Evolutionary conservation across 352 stramenopile species (phyloP), one percentile per base, ranked within the genome.

Genomic region (Nothophytophthora sp.): DNA sequence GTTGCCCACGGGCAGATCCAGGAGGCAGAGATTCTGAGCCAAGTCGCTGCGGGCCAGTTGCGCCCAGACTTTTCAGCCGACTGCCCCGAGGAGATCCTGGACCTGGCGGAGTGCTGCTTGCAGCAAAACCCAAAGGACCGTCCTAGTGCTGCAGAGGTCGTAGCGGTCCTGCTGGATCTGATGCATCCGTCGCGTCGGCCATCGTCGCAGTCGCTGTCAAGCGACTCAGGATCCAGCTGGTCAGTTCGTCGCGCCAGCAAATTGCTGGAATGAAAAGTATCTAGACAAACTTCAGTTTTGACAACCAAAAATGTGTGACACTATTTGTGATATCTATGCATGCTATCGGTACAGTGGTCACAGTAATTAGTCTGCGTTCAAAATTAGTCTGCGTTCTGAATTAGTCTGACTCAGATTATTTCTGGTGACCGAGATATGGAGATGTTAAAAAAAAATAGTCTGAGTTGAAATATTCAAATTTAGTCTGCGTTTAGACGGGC

Each of bases 121-220:
- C 45, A 78, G n/a, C 49, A 59, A 20, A 47, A 86, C 16, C 73
- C 77, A 9, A 20, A 47, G 29, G 28, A 85, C 19, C 77, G 77
- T 2, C 77, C 77, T 16, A 83, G 53, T 18, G 73, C 76, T 5
- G 55, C 67, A 0, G 61, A 84, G 32, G 67, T 85, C 39, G 70
- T 78, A 18, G 55, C 58, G 23, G 28, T 59, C 22, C 39, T 88
- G 10, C 63, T 81, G 35, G 44, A 77, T 27, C 70, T 81, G 23
- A 53, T 80, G 20, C 41, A 57, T 35, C 51, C 63, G 18, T 58
- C 42, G 20, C 43, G 57, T 12, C 19, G 35, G 34, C 54, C 37
- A 18, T 60, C 40, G 2, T 66, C 50, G 13, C 60, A 48, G 30
- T 54, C 27, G 15, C 18, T 46, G 6, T 67, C 62, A 2, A 47